A percentile compares a stretch with the other conserved stretches of the same genome.
Evolutionary conservation across 2,329 filamentous ascomycete genomes (phyloP).

Genomic region (Colletotrichum cuscutae): DNA sequence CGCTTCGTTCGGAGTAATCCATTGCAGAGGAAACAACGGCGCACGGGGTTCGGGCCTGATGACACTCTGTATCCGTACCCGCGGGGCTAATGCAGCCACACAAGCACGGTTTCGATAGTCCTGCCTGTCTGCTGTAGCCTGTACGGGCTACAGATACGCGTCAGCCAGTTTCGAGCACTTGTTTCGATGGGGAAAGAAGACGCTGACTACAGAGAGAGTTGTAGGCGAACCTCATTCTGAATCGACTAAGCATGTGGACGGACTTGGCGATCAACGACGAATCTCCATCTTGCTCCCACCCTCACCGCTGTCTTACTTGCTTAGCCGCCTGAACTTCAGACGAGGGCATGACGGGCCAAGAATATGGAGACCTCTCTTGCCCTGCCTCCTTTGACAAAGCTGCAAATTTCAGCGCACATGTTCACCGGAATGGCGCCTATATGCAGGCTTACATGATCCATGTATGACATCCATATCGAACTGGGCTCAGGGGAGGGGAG

Average conservation of each 20-base stretch:
- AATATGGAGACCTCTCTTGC: conserved; percentile 1
- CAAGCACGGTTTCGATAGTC: conserved; percentile 24
- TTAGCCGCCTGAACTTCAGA: conserved; percentile 22
- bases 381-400: neutral
- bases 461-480: neutral
- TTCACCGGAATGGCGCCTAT: neutral
- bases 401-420: conserved; percentile 1
- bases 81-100: conserved; percentile 16
- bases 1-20: neutral
- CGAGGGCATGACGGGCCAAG: neutral
- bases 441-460: conserved; percentile 5
- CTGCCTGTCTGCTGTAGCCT: conserved; percentile 4
- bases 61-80: neutral
- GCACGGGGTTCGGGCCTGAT: neutral
- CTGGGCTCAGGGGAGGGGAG: neutral
- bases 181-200: neutral
- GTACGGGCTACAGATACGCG: conserved; percentile 1
- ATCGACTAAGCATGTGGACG: neutral
- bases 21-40: neutral
- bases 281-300: neutral
- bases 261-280: neutral
- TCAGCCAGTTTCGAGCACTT: conserved; percentile 5
- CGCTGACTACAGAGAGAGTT: neutral
- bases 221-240: neutral
- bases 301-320: conserved; percentile 4